Base-by-base conservation (phyloP, 768 basidiomycete species). In the Hypholoma sublateritium region DNA sequence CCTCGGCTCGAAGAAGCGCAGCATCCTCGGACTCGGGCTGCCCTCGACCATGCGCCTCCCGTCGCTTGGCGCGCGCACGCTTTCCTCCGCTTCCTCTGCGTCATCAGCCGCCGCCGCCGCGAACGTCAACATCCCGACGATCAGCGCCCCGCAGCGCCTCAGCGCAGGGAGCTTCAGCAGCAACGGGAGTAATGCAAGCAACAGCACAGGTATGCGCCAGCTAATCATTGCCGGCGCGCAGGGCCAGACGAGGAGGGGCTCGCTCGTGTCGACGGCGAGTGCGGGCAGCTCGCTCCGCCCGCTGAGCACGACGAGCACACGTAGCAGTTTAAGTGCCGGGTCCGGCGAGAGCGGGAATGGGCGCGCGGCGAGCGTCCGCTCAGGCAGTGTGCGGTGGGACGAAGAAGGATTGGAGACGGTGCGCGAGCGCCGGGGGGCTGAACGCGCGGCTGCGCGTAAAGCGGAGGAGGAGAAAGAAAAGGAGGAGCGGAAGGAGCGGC, bases 11-110 rank as follows among this genome's bases (percentile, higher is more conserved):
- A 86, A 84, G 79, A 88, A 86, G 65, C 75, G 77, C 34, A 82
- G 81, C 32, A 82, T 86, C 50, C 73, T 90, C 9, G 87, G 84
- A 0, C 69, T 89, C 2, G 86, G 86, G 0, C 60, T 87, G 14
- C 87, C 87, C 0, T 83, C 83, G 1, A 78, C 80, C 0, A 74
- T 76, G 68, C 62, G 84, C 1, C 59, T 85, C 0, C 81, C 77
- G 1, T 72, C 67, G 3, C 70, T 73, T 35, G 66, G 79, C 8
- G 77, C 76, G 1, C 75, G 70, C 4, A 72, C 76, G 1, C 72
- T 74, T 0, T 74, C 74, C 0, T 66, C 68, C 22, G 49, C 62
- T 50, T 44, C 48, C 43, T 42, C 46, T 35, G 34, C 44, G 47
- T 43, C 61, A 17, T 42, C 48, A 22, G 59, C 48, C 42, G 53